Conservation (phyloP, 306 rosid species). For the Rosa rugosa region DNA sequence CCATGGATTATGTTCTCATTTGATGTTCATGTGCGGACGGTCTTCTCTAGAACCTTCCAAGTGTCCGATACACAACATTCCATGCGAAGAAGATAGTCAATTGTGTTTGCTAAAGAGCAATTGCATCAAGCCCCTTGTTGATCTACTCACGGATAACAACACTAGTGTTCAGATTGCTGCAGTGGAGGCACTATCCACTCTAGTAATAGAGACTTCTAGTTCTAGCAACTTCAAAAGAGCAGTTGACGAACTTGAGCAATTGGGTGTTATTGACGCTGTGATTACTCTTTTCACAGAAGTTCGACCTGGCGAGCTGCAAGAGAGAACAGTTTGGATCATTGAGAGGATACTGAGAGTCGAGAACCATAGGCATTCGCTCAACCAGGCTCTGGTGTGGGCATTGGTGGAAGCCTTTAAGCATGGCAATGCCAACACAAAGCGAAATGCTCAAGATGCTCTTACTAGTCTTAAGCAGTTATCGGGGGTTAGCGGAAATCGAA, state of each 20-base stretch:
- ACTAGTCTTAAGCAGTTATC: constrained; percentile 51
- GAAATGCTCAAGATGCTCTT: constrained; percentile 49
- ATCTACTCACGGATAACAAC: constrained; percentile 44
- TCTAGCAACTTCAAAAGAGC: constrained; percentile 32
- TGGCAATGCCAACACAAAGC: constrained; percentile 46
- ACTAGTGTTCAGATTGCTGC: constrained; percentile 49
- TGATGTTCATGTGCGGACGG: constrained; percentile 41
- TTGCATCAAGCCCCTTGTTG: constrained; percentile 45
- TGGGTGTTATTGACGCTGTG: constrained; percentile 42
- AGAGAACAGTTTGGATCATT: constrained; percentile 49
- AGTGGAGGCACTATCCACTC: constrained; percentile 46
- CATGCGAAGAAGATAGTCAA: constrained; percentile 40
- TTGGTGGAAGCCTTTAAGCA: constrained; percentile 55
- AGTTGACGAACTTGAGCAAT: constrained; percentile 42
- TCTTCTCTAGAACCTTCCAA: constrained; percentile 24
- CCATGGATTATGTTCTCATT: constrained; percentile 28
- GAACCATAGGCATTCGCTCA: constrained; percentile 38
- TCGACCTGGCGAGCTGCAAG: constrained; percentile 48
- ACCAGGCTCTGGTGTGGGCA: constrained; percentile 51
- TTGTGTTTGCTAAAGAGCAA: constrained; percentile 45
- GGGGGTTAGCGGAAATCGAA: constrained; percentile 31
- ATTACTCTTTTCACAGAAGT: constrained; percentile 40
- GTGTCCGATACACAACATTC: constrained; percentile 43
- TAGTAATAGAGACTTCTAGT: constrained; percentile 30
- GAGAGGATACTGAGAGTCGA: constrained; percentile 54